phyloP scores from a whole-genome alignment of 306 rosid species.

The Carpinus fangiana region DNA sequence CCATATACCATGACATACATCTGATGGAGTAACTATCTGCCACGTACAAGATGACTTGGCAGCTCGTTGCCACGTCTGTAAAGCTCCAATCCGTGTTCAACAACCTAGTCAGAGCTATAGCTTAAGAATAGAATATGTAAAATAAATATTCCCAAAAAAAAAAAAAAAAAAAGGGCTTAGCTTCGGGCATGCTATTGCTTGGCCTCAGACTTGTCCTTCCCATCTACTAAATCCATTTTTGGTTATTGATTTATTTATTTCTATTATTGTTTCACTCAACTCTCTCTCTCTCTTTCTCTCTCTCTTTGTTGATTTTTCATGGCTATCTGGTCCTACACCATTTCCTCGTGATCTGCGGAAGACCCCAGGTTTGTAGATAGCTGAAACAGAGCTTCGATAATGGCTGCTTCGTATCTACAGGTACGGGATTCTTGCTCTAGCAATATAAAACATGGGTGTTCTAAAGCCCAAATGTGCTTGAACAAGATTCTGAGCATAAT shows the following conservation, averaged over 20 bases:
- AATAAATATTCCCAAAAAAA: not conserved
- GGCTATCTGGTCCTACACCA: not conserved
- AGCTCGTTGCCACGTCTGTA: not conserved
- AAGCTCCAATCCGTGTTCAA: not conserved
- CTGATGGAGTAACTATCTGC: not conserved
- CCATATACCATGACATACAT: not conserved
- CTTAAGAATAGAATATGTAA: not conserved
- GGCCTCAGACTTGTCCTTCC: not conserved
- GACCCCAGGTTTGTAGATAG: not conserved
- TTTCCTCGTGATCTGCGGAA: constrained; percentile 6
- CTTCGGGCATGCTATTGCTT: not conserved
- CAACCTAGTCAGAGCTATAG: not conserved
- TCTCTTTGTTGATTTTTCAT: not conserved
- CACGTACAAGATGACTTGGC: not conserved
- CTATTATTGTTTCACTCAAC: not conserved
- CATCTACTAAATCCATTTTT: not conserved
- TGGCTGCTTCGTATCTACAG: constrained; percentile 38
- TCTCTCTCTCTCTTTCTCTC: not conserved
- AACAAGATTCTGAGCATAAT: constrained; percentile 49
- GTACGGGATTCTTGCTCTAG: constrained; percentile 16
- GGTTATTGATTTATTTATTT: not conserved
- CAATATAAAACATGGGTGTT: constrained; percentile 23
- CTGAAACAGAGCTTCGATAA: constrained; percentile 2
- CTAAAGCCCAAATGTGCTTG: constrained; percentile 51
- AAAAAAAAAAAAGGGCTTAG: not conserved